Percentiles rank a stretch among this genome's conserved stretches.
phyloP scores from a whole-genome alignment of 2,329 filamentous ascomycete genomes.

The Pyrenochaeta sp. region DNA sequence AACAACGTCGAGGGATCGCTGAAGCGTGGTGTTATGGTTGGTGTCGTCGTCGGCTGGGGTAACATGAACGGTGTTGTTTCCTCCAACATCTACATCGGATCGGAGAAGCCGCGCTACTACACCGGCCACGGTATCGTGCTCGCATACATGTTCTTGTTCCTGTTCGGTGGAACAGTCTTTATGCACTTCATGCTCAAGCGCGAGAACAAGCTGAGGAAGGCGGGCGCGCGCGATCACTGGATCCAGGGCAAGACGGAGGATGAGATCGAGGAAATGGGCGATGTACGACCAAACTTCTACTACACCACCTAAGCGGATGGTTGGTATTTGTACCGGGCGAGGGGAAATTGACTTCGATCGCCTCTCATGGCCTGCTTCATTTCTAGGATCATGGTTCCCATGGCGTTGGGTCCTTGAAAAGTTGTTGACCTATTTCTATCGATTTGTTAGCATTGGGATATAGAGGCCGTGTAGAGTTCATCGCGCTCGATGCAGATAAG shows the following conservation, averaged over 20 bases:
- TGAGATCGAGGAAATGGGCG: slow-evolving; percentile 74
- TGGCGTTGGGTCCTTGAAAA: not conserved
- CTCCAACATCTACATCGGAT: slow-evolving; percentile 76
- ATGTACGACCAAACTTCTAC: slow-evolving; percentile 72
- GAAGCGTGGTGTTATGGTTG: slow-evolving; percentile 87
- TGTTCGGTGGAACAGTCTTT: slow-evolving; percentile 74
- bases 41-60: slow-evolving; percentile 89
- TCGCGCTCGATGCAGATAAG: not conserved
- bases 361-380: not conserved
- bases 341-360: not conserved
- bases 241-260: slow-evolving; percentile 69
- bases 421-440: not conserved
- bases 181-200: slow-evolving; percentile 69
- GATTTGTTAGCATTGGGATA: not conserved
- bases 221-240: slow-evolving; percentile 72
- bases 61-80: slow-evolving; percentile 89
- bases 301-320: slow-evolving; percentile 65
- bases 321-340: not conserved
- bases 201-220: slow-evolving; percentile 73
- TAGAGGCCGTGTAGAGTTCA: not conserved
- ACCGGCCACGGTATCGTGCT: slow-evolving; percentile 79
- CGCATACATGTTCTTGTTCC: slow-evolving; percentile 74
- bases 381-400: not conserved
- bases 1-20: slow-evolving; percentile 96
- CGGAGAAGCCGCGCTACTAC: slow-evolving; percentile 70